Base-by-base conservation (phyloP, 78 protist genomes). In the slime mould (Dictyostelium discoideum) region DNA sequence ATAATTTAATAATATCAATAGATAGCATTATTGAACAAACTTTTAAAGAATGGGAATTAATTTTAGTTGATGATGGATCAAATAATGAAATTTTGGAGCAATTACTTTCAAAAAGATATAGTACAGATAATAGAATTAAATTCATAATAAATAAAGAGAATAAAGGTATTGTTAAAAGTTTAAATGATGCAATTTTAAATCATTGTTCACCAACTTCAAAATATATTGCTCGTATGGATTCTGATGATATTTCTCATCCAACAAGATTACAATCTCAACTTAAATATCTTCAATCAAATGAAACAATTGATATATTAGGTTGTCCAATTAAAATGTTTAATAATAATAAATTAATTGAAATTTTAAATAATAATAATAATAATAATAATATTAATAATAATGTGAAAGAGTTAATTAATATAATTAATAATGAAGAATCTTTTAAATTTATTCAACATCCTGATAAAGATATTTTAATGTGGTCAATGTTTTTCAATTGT, bases 181-280 rank as follows among this genome's bases (percentile, higher is more conserved):
- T 83, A 16, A 92, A 92, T 39, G 46, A 44, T 20, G 85, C 82
- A 10, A 86, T 90, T 65, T 16, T 44, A 29, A 87, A 57, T 60
- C 81, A 42, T 42, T 74, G 81, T 37, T 32, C 42, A 3, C 44
- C 26, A 83, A 26, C 67, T 42, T 48, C 54, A 54, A 37, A 44
- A 32, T 92, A 74, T 79, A 84, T 92, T 22, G 96, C 96, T 22
- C 40, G 96, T 32, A 92, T 92, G 96, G 96, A 92, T 76, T 54
- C 92, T 5, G 96, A 92, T 73, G 96, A 92, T 48, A 84, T 84
- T 26, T 72, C 79, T 39, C 76, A 92, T 32, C 88, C 85, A 7
- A 85, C 85, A 11, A 44, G 96, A 48, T 26, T 92, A 6, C 57
- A 81, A 84, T 7, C 24, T 10, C 96, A 92, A 74, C 14, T n/a